Evolutionary conservation across 2,329 filamentous ascomycete genomes (phyloP).

Genomic region (Lasiodiplodia hormozganensis): DNA sequence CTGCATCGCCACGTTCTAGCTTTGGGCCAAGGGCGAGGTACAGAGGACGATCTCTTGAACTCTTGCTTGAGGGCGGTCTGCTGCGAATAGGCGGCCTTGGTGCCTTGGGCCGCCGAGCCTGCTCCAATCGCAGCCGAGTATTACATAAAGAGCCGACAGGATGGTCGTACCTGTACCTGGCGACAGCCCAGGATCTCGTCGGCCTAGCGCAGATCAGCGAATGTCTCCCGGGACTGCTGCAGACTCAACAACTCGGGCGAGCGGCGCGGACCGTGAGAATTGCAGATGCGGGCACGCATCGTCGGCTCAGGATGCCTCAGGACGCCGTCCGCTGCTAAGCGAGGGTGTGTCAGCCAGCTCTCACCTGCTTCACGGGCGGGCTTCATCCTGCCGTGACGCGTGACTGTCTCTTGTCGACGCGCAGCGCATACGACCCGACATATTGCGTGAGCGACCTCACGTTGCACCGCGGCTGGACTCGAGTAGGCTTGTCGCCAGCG

Average conservation of each 20-base stretch:
- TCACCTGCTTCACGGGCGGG: background rate
- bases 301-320: background rate
- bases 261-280: background rate
- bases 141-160: conserved; percentile 5
- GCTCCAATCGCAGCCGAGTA: background rate
- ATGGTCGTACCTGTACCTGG: background rate
- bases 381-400: background rate
- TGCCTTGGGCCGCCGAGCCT: background rate
- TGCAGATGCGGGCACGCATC: background rate
- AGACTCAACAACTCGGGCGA: background rate
- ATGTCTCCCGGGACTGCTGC: background rate
- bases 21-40: conserved; percentile 8
- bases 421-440: background rate
- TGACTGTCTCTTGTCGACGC: background rate
- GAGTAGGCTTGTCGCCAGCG: background rate
- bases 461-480: background rate
- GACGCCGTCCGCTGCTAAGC: background rate
- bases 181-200: background rate
- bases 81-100: background rate
- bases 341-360: background rate
- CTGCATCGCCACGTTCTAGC: conserved; percentile 18
- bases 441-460: background rate
- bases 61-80: background rate
- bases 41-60: background rate
- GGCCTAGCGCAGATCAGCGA: conserved; percentile 1